Conservation (phyloP, 805 yeast genomes). For the Candida taoyuanica region DNA sequence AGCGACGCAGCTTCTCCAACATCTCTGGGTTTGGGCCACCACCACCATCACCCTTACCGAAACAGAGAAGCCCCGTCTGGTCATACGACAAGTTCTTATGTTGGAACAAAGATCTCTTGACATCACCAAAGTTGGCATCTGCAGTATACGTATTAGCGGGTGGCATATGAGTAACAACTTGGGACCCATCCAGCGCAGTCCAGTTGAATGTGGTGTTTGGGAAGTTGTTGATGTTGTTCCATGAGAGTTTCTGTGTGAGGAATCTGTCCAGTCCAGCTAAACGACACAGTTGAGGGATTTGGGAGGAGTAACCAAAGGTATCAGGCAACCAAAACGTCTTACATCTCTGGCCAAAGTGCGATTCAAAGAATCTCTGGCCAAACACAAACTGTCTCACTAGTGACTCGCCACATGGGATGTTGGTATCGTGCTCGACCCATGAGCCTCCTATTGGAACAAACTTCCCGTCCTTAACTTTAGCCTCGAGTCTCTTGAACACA, state of each 20-base stretch:
- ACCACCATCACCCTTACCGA: conserved; percentile 97
- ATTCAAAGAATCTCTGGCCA: conserved; percentile 82
- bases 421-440: conserved; percentile 97
- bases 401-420: conserved; percentile 92
- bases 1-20: conserved; percentile 88
- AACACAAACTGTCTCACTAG: conserved; percentile 80
- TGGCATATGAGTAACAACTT: conserved; percentile 95
- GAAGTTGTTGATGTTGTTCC: conserved; percentile 92
- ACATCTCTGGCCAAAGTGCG: conserved; percentile 73
- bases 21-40: conserved; percentile 96
- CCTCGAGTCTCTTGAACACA: conserved; percentile 52
- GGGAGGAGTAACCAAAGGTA: conserved; percentile 94
- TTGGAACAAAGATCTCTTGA: conserved; percentile 68
- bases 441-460: conserved; percentile 94
- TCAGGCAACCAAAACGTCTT: conserved; percentile 93
- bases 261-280: conserved; percentile 81
- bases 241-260: conserved; percentile 87
- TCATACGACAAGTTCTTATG: conserved; percentile 81
- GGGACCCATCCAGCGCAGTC: conserved; percentile 93
- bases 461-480: conserved; percentile 63
- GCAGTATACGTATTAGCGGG: conserved; percentile 97
- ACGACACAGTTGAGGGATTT: conserved; percentile 89
- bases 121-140: conserved; percentile 89
- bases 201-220: conserved; percentile 92
- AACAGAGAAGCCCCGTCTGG: conserved; percentile 75